Evolutionary conservation across 2,329 filamentous ascomycete species (phyloP).

Genomic region (Monilinia vaccinii-corymbosi): DNA sequence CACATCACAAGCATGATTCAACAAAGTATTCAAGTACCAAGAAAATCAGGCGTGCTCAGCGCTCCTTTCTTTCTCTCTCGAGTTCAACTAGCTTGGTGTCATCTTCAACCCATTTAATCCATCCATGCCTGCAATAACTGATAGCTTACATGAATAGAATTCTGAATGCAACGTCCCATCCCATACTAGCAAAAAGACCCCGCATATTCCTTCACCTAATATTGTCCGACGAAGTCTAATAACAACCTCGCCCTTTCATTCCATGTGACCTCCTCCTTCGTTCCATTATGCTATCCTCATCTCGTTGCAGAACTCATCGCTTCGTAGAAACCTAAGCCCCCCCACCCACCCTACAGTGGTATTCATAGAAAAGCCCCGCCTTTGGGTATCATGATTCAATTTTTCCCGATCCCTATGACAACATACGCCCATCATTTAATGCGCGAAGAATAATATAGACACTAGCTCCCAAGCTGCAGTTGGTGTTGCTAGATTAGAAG

Average conservation of each 20-base stretch:
- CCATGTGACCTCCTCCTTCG: neutral
- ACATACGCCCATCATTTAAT: neutral
- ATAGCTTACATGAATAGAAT: slow-evolving; percentile 8
- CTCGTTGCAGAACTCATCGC: slow-evolving; percentile 1
- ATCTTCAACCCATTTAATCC: neutral
- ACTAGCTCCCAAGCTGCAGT: slow-evolving; percentile 2
- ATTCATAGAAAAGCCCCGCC: slow-evolving; percentile 4
- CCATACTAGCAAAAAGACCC: slow-evolving; percentile 1
- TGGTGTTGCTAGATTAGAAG: neutral
- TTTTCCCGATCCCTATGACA: slow-evolving; percentile 7
- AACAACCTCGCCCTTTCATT: neutral
- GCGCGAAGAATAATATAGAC: slow-evolving; percentile 9
- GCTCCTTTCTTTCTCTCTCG: slow-evolving; percentile 3
- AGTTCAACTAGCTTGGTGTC: neutral
- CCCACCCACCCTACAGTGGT: neutral
- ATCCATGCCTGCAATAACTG: neutral
- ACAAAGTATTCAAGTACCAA: too few relatives aligned
- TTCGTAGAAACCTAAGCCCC: neutral
- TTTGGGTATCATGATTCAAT: slow-evolving; percentile 11
- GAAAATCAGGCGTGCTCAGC: neutral
- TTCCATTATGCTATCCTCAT: neutral
- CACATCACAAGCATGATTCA: too few relatives aligned
- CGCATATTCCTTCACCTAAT: neutral
- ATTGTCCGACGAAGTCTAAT: neutral
- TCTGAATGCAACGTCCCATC: neutral